Conservation (phyloP, 257 asterid species). For the Linderniella brevidens region DNA sequence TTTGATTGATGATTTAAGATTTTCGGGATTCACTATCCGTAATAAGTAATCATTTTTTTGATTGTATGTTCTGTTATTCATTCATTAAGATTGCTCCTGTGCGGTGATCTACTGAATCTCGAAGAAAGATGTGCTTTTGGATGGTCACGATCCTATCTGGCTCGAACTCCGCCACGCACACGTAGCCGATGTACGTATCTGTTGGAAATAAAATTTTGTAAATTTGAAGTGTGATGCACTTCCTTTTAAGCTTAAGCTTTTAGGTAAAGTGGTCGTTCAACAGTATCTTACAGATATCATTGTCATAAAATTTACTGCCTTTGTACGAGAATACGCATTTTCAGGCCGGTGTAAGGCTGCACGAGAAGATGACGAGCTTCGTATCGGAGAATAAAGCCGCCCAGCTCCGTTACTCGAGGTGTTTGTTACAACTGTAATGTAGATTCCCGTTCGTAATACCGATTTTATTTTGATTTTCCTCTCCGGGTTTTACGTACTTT, state of each 20-base stretch:
- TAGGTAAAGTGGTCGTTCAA: too few species aligned
- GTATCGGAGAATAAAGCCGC: constrained; percentile 94
- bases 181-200: constrained; percentile 78
- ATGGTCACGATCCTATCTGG: constrained; percentile 98
- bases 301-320: too few species aligned
- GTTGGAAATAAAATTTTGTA: too few species aligned
- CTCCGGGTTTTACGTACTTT: background rate
- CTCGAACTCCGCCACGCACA: constrained; percentile 97
- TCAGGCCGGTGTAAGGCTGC: constrained; percentile 87
- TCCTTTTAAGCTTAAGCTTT: too few species aligned
- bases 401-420: constrained; percentile 93
- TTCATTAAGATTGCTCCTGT: constrained; percentile 30
- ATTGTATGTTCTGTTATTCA: too few species aligned
- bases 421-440: constrained; percentile 14
- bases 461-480: too few species aligned
- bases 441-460: background rate
- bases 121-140: constrained; percentile 96
- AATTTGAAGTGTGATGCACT: too few species aligned
- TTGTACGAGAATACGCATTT: constrained; percentile 11
- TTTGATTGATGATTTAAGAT: background rate
- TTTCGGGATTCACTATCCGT: background rate
- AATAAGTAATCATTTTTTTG: background rate
- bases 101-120: constrained; percentile 83
- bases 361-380: constrained; percentile 92
- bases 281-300: too few species aligned